Evolutionary conservation across 2,329 filamentous ascomycete species (phyloP).

Genomic region (Colletotrichum lupini): DNA sequence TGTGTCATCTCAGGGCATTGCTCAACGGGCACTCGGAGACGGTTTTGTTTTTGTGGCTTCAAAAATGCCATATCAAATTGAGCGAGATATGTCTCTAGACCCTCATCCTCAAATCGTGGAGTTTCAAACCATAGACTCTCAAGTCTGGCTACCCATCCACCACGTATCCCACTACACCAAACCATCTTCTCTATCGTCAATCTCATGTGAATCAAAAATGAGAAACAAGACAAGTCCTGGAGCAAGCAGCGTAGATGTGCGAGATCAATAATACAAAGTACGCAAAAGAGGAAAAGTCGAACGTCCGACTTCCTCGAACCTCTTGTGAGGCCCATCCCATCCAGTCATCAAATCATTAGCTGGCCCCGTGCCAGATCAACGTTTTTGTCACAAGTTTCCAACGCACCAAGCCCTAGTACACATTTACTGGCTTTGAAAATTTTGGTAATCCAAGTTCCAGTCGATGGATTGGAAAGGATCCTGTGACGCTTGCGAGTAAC

Average conservation of each 20-base stretch:
- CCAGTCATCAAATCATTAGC: conserved; percentile 34
- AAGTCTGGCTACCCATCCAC: background rate
- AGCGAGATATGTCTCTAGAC: conserved; percentile 29
- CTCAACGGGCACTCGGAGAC: conserved; percentile 6
- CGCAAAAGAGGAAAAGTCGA: conserved; percentile 11
- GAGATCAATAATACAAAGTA: conserved; percentile 26
- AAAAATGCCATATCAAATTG: conserved; percentile 31
- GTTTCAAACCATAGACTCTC: background rate
- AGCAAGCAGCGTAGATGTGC: conserved; percentile 30
- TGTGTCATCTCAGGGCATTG: conserved; percentile 9
- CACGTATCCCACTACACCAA: background rate
- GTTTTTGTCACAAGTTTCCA: conserved; percentile 12
- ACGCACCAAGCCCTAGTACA: background rate
- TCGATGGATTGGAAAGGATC: conserved; percentile 59
- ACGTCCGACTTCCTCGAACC: conserved; percentile 11
- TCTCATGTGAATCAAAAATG: conserved; percentile 28
- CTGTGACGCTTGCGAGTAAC: conserved; percentile 65
- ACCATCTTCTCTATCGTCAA: conserved; percentile 22
- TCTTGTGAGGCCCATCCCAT: conserved; percentile 21
- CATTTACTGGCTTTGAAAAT: conserved; percentile 44
- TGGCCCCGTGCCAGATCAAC: conserved; percentile 3
- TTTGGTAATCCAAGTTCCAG: conserved; percentile 50
- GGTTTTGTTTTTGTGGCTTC: conserved; percentile 4
- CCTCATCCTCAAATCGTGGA: conserved; percentile 7
- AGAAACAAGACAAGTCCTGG: conserved; percentile 19